Conservation (phyloP, 441 rosid genomes). For the Aleurites moluccanus region DNA sequence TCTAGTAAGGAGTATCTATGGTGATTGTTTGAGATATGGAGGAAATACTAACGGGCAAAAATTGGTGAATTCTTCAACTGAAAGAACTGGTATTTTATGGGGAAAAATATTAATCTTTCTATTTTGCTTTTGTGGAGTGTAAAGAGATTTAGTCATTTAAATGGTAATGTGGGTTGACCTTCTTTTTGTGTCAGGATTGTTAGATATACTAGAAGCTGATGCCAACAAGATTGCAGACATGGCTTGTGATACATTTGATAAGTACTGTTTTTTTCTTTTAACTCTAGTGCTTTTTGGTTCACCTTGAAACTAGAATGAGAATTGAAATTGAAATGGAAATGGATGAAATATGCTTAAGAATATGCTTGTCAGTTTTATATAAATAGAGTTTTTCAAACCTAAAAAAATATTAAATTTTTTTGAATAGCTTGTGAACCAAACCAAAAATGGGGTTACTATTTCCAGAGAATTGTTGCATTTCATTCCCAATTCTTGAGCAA, state of each 20-base stretch:
- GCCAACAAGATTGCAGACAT: conserved; percentile 64
- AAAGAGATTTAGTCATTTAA: neutral
- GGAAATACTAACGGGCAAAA: conserved; percentile 29
- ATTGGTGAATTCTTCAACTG: conserved; percentile 43
- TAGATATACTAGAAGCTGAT: conserved; percentile 68
- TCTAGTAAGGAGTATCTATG: conserved; percentile 44
- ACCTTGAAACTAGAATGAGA: too few species aligned
- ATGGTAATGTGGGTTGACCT: neutral
- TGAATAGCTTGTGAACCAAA: too few species aligned
- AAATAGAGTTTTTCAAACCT: too few species aligned
- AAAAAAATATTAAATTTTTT: too few species aligned
- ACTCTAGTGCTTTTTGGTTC: too few species aligned
- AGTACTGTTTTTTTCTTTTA: conserved; percentile 37
- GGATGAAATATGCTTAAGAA: too few species aligned
- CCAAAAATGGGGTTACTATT: too few species aligned
- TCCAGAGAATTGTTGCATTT: too few species aligned
- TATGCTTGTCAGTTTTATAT: too few species aligned
- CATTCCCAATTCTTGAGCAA: too few species aligned
- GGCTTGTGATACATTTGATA: conserved; percentile 70
- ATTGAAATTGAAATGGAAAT: too few species aligned
- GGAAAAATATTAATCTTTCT: neutral
- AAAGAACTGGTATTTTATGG: conserved; percentile 32
- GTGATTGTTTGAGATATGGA: conserved; percentile 35
- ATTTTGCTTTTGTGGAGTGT: neutral
- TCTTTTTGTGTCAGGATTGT: conserved; percentile 38